Evolutionary conservation across 257 asterid genomes (phyloP), one percentile per base, ranked within the genome.

Genomic region (Fraxinus anomala): DNA sequence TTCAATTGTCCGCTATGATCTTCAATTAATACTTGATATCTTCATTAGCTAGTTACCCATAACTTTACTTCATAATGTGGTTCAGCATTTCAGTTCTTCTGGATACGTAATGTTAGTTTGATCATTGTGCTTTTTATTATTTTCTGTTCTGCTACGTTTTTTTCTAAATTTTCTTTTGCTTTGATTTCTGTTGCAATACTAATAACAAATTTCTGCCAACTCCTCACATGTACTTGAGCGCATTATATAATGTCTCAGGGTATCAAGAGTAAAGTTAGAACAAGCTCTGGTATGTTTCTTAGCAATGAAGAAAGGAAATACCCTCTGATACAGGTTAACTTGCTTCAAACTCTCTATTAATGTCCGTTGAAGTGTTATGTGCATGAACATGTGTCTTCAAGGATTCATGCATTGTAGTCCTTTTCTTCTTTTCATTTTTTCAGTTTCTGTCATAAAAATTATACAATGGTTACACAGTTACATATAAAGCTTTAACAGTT

Each of bases 261-360:
- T 75, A 73, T 92, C 73, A 86, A 84, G 88, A 91, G 97, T 83
- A 73, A 83, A 37, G 95, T 89, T 33, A 91, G 95, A 85, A 91
- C 96, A 79, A 92, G 96, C 84, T 92, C 96, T 76, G 95, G 97
- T 75, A 91, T 91, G 97, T 92, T 92, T 85, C 81, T 92, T 77
- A 92, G 75, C 80, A 75, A 76, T 59, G 87, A 77, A 83, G 97
- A 92, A 86, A 89, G 91, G 78, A 82, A 79, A 77, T 89, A 87
- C 77, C 96, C 95, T 9, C 87, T 85, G 87, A 87, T 92, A 79
- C 85, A 92, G 97, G 97, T 92, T 80, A 17, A 77, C 44, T 19
- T 77, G 51, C 66, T 54, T 51, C 54, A 39, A 78, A 79, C 40
- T 33, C 16, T 17, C 0, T 40, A 10, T 59, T 40, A 66, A 33